phyloP scores from a whole-genome alignment of 305 asterid species.

The Ajuga reptans region DNA sequence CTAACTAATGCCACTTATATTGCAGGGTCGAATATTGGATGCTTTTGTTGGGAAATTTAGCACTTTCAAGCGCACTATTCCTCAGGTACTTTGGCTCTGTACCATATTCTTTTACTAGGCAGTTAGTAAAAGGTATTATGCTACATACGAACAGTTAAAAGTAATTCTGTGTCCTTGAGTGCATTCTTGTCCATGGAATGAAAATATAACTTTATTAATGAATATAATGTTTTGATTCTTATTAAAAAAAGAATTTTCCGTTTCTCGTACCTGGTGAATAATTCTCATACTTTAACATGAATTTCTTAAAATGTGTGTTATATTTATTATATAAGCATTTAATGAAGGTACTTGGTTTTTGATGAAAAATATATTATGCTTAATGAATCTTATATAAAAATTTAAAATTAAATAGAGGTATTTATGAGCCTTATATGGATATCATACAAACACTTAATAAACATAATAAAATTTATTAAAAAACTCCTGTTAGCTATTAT shows the following conservation, averaged over 20 bases:
- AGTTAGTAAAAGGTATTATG: background rate
- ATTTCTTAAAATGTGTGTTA: background rate
- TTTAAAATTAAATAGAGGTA: background rate
- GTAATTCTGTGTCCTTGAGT: background rate
- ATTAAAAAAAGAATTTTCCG: too few species aligned
- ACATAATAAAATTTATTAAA: background rate
- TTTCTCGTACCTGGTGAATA: background rate
- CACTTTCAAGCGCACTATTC: constrained; percentile 91
- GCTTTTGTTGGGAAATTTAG: constrained; percentile 97
- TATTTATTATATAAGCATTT: background rate
- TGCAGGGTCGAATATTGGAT: constrained; percentile 93
- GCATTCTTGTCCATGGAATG: background rate
- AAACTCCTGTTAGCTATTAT: background rate
- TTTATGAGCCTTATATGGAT: background rate
- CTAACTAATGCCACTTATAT: constrained; percentile 22
- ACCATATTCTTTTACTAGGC: background rate
- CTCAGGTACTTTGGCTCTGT: constrained; percentile 61
- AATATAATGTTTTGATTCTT: background rate
- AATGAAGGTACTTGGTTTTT: background rate
- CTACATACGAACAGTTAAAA: background rate
- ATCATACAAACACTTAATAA: background rate
- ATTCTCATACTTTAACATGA: background rate
- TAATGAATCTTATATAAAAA: background rate
- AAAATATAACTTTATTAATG: too few species aligned
- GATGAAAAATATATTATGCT: background rate